Percentiles rank a stretch among this genome's conserved stretches.
Evolutionary conservation across 2,329 filamentous ascomycete genomes (phyloP).

Genomic region (Fusarium continuum): DNA sequence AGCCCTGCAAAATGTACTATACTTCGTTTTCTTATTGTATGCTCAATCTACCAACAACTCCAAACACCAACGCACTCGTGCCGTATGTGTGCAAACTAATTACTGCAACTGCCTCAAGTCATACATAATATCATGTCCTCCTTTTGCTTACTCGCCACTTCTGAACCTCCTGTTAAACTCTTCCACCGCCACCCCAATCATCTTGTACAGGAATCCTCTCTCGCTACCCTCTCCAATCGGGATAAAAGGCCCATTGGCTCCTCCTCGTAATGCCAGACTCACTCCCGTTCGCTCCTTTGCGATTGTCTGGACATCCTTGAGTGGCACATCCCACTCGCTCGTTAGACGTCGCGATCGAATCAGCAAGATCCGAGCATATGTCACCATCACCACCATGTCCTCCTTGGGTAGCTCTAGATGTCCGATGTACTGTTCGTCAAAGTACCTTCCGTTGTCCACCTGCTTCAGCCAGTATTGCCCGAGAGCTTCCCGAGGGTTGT

Average conservation of each 20-base stretch:
- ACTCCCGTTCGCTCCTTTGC: constrained; percentile 95
- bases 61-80: constrained; percentile 14
- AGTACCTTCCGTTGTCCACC: constrained; percentile 95
- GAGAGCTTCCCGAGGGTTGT: constrained; percentile 92
- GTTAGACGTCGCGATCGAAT: constrained; percentile 86
- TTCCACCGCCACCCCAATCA: constrained; percentile 72
- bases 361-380: constrained; percentile 86
- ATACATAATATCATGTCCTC: neutral
- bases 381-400: constrained; percentile 90
- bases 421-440: constrained; percentile 96
- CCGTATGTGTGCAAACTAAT: neutral
- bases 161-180: constrained; percentile 72
- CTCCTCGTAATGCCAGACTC: constrained; percentile 86
- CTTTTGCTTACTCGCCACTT: constrained; percentile 49
- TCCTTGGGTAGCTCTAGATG: constrained; percentile 91
- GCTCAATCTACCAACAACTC: constrained; percentile 9
- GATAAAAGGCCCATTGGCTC: constrained; percentile 92
- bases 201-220: constrained; percentile 69
- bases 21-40: constrained; percentile 11
- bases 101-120: neutral
- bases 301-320: constrained; percentile 97
- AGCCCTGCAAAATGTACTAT: neutral
- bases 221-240: constrained; percentile 89
- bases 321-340: constrained; percentile 93
- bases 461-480: constrained; percentile 99